Conservation (phyloP, 2,329 filamentous ascomycete genomes). For the Drechslerella dactyloides region DNA sequence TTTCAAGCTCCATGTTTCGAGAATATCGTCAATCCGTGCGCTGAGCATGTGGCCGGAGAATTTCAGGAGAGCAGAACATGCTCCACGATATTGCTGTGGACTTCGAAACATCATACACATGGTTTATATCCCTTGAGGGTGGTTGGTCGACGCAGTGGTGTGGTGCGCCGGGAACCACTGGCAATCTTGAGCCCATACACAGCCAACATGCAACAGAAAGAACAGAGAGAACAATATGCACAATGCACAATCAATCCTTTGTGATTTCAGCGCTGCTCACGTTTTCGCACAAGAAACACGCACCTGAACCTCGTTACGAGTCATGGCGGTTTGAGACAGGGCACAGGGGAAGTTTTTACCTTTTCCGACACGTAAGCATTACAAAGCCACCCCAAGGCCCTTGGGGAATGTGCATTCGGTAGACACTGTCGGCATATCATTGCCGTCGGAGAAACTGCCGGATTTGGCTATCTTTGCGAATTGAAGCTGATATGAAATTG, state of each 20-base stretch:
- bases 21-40: constrained; percentile 38
- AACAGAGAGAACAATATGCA: background rate
- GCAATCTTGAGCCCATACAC: background rate
- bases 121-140: background rate
- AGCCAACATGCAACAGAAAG: background rate
- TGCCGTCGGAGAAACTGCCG: constrained; percentile 38
- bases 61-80: constrained; percentile 33
- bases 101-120: constrained; percentile 32
- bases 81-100: constrained; percentile 13
- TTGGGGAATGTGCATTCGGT: constrained; percentile 42
- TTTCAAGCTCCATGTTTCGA: constrained; percentile 46
- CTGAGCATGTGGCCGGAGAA: constrained; percentile 50
- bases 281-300: background rate
- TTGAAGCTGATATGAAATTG: constrained; percentile 2
- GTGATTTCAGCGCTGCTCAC: constrained; percentile 17
- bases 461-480: constrained; percentile 33
- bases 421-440: constrained; percentile 45
- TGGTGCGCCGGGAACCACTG: constrained; percentile 15
- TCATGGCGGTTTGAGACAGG: constrained; percentile 48
- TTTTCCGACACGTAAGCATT: constrained; percentile 50
- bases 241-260: constrained; percentile 20
- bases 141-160: constrained; percentile 24
- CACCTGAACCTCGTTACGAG: constrained; percentile 34
- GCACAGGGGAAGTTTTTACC: constrained; percentile 44
- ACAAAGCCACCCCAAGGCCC: constrained; percentile 44